phyloP scores from a whole-genome alignment of 2,329 filamentous ascomycete genomes.

The Calonectria hawksworthii region DNA sequence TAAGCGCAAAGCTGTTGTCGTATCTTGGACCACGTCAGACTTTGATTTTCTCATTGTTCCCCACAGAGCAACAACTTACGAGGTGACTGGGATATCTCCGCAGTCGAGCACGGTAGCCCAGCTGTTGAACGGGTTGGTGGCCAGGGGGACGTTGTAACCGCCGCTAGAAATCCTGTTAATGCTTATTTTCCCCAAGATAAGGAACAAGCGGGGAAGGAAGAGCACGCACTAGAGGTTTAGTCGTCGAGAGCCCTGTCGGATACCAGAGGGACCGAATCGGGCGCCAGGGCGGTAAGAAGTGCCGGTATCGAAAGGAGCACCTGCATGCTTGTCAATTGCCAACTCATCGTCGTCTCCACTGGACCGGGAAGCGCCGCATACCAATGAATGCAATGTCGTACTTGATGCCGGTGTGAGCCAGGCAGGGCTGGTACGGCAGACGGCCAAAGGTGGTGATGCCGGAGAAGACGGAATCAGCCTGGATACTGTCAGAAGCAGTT shows the following conservation, averaged over 20 bases:
- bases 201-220: slow-evolving; percentile 37
- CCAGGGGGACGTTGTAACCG: slow-evolving; percentile 87
- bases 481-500: not conserved
- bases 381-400: slow-evolving; percentile 91
- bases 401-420: slow-evolving; percentile 76
- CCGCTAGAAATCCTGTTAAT: slow-evolving; percentile 66
- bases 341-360: slow-evolving; percentile 26
- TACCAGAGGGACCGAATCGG: slow-evolving; percentile 86
- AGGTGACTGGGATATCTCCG: slow-evolving; percentile 87
- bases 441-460: slow-evolving; percentile 90
- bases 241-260: slow-evolving; percentile 87
- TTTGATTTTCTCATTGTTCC: accelerated
- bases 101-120: slow-evolving; percentile 87
- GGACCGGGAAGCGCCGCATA: slow-evolving; percentile 47
- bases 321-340: slow-evolving; percentile 53
- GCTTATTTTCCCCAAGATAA: not conserved
- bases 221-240: slow-evolving; percentile 86
- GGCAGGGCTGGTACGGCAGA: slow-evolving; percentile 82
- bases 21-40: slow-evolving; percentile 65
- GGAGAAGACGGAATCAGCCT: slow-evolving; percentile 91
- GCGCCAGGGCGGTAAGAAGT: slow-evolving; percentile 89
- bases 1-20: slow-evolving; percentile 84
- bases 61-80: slow-evolving; percentile 63
- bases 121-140: slow-evolving; percentile 84
- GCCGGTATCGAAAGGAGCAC: slow-evolving; percentile 87